phyloP scores from a whole-genome alignment of 768 basidiomycete genomes.

The Mycena chlorophos region DNA sequence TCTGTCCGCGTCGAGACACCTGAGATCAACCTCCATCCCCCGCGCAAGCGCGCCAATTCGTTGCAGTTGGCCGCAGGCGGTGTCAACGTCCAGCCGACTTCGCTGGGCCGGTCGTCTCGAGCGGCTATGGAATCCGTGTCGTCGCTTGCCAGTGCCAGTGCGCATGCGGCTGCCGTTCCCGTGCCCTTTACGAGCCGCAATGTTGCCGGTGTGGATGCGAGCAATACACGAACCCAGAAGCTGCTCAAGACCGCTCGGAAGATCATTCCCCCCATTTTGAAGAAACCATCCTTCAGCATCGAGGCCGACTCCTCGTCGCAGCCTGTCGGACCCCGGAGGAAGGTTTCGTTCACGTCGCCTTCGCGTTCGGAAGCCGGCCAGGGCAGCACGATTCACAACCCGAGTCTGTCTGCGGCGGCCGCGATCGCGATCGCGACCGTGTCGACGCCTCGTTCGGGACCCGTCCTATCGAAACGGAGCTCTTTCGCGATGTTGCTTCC shows the following conservation, averaged over 20 bases:
- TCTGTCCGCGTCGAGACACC: no score
- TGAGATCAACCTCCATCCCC: no score
- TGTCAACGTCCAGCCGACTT: not conserved
- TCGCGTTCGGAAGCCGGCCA: not conserved
- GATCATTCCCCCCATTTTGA: not conserved
- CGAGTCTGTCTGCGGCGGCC: no score
- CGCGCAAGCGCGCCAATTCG: no score
- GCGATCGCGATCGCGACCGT: not conserved
- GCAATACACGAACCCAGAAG: not conserved
- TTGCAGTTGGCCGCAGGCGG: no score
- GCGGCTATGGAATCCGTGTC: constrained; percentile 4
- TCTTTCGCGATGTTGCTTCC: no score
- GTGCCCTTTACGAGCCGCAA: not conserved
- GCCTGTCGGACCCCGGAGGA: not conserved
- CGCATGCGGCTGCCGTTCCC: not conserved
- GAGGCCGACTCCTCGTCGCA: not conserved
- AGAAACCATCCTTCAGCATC: not conserved
- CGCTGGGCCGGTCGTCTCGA: not conserved
- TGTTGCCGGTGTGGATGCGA: not conserved
- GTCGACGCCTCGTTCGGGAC: no score
- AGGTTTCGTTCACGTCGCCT: not conserved
- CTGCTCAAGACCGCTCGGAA: not conserved
- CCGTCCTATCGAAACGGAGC: no score
- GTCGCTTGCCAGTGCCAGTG: constrained; percentile 4
- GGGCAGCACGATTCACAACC: no score